Conservation (phyloP, 768 basidiomycete genomes). For the Trametopsis cervina region DNA sequence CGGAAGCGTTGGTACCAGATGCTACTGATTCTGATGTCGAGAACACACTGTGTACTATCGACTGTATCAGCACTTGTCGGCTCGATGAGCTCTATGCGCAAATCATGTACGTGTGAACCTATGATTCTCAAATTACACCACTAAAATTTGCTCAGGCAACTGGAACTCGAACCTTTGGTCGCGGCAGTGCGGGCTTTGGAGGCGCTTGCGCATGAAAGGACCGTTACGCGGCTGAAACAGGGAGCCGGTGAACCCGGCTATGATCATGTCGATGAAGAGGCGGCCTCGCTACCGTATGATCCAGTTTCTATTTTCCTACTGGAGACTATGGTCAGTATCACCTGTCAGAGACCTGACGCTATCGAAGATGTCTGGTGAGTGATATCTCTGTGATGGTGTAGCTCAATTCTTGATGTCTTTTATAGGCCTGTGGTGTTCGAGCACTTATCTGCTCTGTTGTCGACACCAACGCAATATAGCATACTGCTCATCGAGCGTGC, state of each 20-base stretch:
- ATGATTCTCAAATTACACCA: neutral
- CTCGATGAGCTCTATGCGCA: constrained; percentile 92
- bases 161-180: constrained; percentile 72
- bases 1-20: constrained; percentile 74
- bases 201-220: constrained; percentile 84
- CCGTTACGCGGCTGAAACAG: constrained; percentile 69
- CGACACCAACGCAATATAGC: constrained; percentile 75
- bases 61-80: constrained; percentile 90
- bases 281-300: constrained; percentile 77
- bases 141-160: constrained; percentile 41
- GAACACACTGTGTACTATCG: constrained; percentile 89
- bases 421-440: constrained; percentile 93
- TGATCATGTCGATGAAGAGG: constrained; percentile 29
- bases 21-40: constrained; percentile 91
- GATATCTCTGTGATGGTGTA: too few relatives aligned
- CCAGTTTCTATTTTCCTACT: constrained; percentile 92
- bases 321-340: constrained; percentile 91
- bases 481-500: constrained; percentile 90
- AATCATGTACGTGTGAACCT: constrained; percentile 63
- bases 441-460: constrained; percentile 78
- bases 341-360: constrained; percentile 65
- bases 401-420: constrained; percentile 1
- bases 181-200: constrained; percentile 84
- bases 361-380: constrained; percentile 87
- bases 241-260: constrained; percentile 53